A percentile compares a stretch with the other conserved stretches of the same genome.
phyloP scores from a whole-genome alignment of 305 asterid species.

The Solanum aculeatissimum region DNA sequence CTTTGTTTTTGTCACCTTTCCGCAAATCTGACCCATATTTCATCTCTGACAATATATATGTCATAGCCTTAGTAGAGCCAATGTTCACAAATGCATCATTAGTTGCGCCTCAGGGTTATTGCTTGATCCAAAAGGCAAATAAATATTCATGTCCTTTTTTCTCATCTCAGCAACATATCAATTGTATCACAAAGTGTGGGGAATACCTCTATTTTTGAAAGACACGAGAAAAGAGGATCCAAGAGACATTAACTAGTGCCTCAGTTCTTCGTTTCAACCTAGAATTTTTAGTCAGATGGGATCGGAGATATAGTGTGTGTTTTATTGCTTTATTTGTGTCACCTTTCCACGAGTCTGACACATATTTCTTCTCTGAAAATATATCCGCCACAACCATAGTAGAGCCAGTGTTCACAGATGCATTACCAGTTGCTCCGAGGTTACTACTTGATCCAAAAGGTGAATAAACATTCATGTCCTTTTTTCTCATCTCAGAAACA shows the following conservation, averaged over 20 bases:
- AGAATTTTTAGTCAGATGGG: slow-evolving; percentile 18
- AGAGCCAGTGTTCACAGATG: too few relatives aligned
- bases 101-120: background rate
- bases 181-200: background rate
- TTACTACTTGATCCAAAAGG: background rate
- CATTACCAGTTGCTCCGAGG: background rate
- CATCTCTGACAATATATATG: too few relatives aligned
- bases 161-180: background rate
- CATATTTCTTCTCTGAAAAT: too few relatives aligned
- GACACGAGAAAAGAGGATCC: slow-evolving; percentile 22
- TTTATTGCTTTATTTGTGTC: too few relatives aligned
- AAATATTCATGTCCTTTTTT: too few relatives aligned
- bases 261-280: slow-evolving; percentile 12
- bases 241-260: slow-evolving; percentile 26
- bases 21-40: too few relatives aligned
- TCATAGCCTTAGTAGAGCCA: too few relatives aligned
- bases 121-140: background rate
- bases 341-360: too few relatives aligned
- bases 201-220: slow-evolving; percentile 12
- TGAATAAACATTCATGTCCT: background rate
- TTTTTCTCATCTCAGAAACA: background rate
- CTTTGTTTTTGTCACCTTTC: too few relatives aligned
- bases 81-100: too few relatives aligned
- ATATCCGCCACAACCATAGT: too few relatives aligned
- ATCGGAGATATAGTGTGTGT: background rate